Evolutionary conservation across 2,329 filamentous ascomycete genomes (phyloP), one percentile per base, ranked within the genome.

Genomic region (Pleochaeta shiraiana): DNA sequence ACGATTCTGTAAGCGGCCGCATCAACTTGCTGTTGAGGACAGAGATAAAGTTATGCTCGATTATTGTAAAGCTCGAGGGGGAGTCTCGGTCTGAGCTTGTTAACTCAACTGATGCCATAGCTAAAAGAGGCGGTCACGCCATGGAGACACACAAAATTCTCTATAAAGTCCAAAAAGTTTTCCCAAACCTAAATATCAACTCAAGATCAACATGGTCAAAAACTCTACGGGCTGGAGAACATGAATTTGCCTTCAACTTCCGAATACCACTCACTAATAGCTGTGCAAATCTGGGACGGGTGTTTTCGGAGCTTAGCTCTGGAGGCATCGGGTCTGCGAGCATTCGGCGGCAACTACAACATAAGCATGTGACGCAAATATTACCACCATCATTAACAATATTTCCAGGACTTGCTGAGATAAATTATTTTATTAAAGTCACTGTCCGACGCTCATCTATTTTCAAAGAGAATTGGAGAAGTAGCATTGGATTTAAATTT

Each of bases 381-480:
- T 78, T 98, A 12, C 93, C 93, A 4, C 93, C 93, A 0, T 95
- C 90, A 4, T 77, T 97, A 64, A 88, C 82, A n/a, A 90, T 89
- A 2, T 91, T 93, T 68, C 88, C 89, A 0, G 86, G 86, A 34
- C 84, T 91, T 74, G 92, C 91, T 26, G 90, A 95, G 74, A 91
- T 97, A 66, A 82, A 85, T 69, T 98, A 98, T 75, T 98, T 88
- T 73, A 81, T 97, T 72, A 98, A 98, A 74, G 90, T 87, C n/a
- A 97, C 93, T 0, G 84, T 97, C 5, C 88, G 90, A 71, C 80
- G 90, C n/a, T 90, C 90, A 0, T 85, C 87, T 16, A 80, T 96
- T 66, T 89, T 95, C 75, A 92, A 92, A 72, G 90, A 95, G 75
- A 96, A 96, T 71, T 87, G 90, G 74, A 80, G 91, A 24, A 79